Evolutionary conservation across 1,284 basidiomycete genomes (phyloP).

Genomic region (Trametes pubescens): DNA sequence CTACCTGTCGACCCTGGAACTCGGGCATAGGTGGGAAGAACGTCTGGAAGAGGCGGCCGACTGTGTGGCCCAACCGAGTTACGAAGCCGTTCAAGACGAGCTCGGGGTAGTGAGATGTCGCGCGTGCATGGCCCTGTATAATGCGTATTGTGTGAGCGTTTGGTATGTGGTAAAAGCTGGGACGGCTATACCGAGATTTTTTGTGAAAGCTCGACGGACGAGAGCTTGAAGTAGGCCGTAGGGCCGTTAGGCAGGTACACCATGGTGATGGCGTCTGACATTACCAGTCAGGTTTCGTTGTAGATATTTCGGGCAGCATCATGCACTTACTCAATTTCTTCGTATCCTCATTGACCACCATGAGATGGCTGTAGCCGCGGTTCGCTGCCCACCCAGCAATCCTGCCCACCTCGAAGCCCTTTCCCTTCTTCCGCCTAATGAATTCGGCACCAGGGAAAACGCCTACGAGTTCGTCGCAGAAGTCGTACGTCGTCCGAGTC

Average conservation of each 20-base stretch:
- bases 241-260: conserved; percentile 93
- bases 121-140: conserved; percentile 85
- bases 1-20: conserved; percentile 96
- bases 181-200: conserved; percentile 76
- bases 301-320: not conserved
- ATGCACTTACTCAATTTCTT: conserved; percentile 86
- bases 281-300: not conserved
- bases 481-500: conserved; percentile 84
- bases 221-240: conserved; percentile 95
- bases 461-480: conserved; percentile 91
- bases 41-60: conserved; percentile 95
- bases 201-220: conserved; percentile 86
- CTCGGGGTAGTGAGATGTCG: conserved; percentile 95
- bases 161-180: not conserved
- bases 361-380: conserved; percentile 86
- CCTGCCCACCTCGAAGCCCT: conserved; percentile 92
- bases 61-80: conserved; percentile 91
- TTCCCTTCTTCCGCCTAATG: conserved; percentile 88
- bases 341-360: conserved; percentile 95
- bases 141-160: not conserved
- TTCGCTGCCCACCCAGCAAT: conserved; percentile 95
- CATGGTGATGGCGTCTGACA: conserved; percentile 88
- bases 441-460: conserved; percentile 97
- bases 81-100: conserved; percentile 96
- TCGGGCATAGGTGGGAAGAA: conserved; percentile 96